Evolutionary conservation across 345 rosid species (phyloP), one percentile per base, ranked within the genome.

Genomic region (Viola odorata): DNA sequence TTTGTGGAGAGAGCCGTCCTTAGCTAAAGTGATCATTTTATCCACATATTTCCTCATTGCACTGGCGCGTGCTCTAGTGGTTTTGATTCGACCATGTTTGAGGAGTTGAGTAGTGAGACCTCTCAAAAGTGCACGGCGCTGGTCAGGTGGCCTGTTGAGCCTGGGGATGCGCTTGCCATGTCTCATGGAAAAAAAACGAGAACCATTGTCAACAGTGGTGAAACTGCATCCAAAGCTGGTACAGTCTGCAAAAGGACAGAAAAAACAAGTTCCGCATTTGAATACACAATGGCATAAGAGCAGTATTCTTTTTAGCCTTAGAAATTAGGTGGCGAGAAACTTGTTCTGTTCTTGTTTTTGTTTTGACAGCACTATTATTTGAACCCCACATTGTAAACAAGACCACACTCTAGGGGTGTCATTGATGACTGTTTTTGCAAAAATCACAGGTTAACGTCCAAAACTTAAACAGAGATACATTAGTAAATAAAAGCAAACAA

Each of bases 21-120:
- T 91, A 0, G 96, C 98, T 7, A 91, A 60, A 0, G 98, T 89
- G 12, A 92, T 82, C 98, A 92, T 92, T 66, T 92, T 92, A 62
- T 92, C 98, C 4, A 89, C 88, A 12, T 71, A 84, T 73, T 89
- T 92, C 75, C 98, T 79, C 81, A 92, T 62, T 17, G 89, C 94
- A 12, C 98, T 92, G 0, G 98, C 96, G 41, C 96, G 72, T 1
- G 98, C 88, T 63, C 94, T 59, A 0, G 98, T 92, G 32, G 98
- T 89, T 69, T 92, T 89, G 74, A 89, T 89, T 49, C 98, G 73
- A 0, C 98, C 98, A 3, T 92, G 79, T 37, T 89, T 89, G 42
- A 89, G 86, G 5, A 92, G 95, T 81, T 92, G 96, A 44, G 96
- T 89, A 6, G 96, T 92, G 47, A 92, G 96, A 38, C 96, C 96